phyloP scores from a whole-genome alignment of 805 yeast species.

The Hermanozyma aechmeae region DNA sequence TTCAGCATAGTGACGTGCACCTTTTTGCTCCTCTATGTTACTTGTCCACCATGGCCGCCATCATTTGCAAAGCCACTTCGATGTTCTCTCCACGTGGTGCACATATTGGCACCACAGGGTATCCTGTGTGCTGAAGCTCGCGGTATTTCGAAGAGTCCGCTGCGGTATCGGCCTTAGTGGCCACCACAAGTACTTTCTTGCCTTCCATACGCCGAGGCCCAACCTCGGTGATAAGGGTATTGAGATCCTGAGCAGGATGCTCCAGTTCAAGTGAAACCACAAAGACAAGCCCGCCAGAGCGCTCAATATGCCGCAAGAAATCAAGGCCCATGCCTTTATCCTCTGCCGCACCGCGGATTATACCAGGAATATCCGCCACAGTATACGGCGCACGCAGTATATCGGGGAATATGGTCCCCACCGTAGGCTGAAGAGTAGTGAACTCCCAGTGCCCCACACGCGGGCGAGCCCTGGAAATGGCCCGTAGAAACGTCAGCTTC shows the following conservation, averaged over 20 bases:
- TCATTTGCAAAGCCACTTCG: constrained; percentile 56
- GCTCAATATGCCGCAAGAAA: constrained; percentile 83
- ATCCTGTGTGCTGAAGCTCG: constrained; percentile 20
- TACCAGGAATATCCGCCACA: constrained; percentile 97
- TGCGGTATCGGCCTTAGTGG: constrained; percentile 86
- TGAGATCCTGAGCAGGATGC: constrained; percentile 60
- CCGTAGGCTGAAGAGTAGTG: constrained; percentile 84
- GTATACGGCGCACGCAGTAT: constrained; percentile 67
- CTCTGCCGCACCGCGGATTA: constrained; percentile 76
- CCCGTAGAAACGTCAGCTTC: constrained; percentile 78
- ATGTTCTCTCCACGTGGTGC: constrained; percentile 68
- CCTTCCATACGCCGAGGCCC: constrained; percentile 51
- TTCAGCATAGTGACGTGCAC: too few relatives aligned
- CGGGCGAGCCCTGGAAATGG: constrained; percentile 84
- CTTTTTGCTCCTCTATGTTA: too few relatives aligned
- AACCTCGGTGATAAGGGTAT: constrained; percentile 57
- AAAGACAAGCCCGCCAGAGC: constrained; percentile 84
- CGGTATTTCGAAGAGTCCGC: constrained; percentile 37
- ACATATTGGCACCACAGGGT: constrained; percentile 81
- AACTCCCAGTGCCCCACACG: constrained; percentile 95
- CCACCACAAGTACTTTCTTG: constrained; percentile 68
- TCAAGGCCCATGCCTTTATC: constrained; percentile 92
- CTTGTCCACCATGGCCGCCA: too few relatives aligned
- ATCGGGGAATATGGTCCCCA: constrained; percentile 73
- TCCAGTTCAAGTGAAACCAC: constrained; percentile 67